Percentiles rank a stretch among this genome's conserved stretches.
Evolutionary conservation across 1,284 basidiomycete genomes (phyloP).

Genomic region (Termitomyces sp.): DNA sequence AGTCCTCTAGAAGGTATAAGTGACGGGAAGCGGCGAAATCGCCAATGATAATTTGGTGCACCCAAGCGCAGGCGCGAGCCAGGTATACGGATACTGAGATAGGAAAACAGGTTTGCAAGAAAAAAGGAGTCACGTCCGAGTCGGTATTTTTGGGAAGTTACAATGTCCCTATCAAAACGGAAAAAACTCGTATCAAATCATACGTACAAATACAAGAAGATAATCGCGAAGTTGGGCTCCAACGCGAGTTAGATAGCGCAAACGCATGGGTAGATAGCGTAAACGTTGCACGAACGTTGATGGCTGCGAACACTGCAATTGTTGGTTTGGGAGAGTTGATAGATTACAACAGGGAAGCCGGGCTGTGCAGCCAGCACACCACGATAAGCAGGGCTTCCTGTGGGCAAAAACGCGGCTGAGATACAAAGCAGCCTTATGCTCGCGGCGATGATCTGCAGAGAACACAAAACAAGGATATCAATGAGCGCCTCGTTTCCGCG

Average conservation of each 20-base stretch:
- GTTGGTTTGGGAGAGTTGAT: background rate
- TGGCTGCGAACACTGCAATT: background rate
- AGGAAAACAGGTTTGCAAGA: background rate
- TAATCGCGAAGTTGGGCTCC: too few relatives aligned
- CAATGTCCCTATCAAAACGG: constrained; percentile 9
- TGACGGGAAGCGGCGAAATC: background rate
- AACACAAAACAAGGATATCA: background rate
- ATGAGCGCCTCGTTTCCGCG: background rate
- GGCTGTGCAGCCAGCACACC: background rate
- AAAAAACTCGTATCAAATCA: background rate
- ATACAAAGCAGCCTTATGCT: background rate
- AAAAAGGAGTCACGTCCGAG: background rate
- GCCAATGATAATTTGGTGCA: background rate
- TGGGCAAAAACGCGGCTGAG: background rate
- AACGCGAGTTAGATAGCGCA: too few relatives aligned
- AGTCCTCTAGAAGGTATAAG: constrained; percentile 1
- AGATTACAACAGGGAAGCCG: background rate
- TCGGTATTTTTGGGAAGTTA: background rate
- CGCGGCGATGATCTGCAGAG: constrained; percentile 12
- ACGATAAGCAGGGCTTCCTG: background rate
- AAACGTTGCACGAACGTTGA: too few relatives aligned
- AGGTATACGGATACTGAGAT: background rate
- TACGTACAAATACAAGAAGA: background rate
- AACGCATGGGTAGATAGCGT: too few relatives aligned
- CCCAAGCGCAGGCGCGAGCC: background rate